Base-by-base conservation (phyloP, 768 basidiomycete species). In the Phylloporus scabripes region DNA sequence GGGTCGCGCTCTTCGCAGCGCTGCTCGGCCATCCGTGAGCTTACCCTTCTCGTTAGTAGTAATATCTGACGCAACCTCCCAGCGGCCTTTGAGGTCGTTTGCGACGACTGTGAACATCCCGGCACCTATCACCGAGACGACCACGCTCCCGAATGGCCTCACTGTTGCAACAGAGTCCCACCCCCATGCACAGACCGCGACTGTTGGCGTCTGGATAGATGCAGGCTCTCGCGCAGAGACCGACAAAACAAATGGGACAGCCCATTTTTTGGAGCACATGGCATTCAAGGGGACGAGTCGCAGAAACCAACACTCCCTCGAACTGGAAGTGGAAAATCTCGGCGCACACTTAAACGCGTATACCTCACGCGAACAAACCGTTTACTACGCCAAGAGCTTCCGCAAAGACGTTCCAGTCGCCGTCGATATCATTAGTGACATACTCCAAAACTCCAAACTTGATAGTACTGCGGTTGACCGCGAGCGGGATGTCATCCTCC, bases 171-270 rank as follows among this genome's bases (percentile, higher is more conserved):
- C 93, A 2, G 92, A 95, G 70, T 73, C 87, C 7, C 88, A 92
- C 52, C 79, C 90, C 5, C 85, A 90, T 66, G 86, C 92, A 4
- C 88, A 94, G 71, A 98, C 96, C 0, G 93, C 94, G 7, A 99
- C 95, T n/a, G 92, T 97, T 31, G 96, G 96, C 54, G 87, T 98
- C 52, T 99, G 93, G 93, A 95, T 99, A 61, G 95, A 98, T 67
- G 95, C 96, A 50, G 96, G 96, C 56, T 93, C 91, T 55, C 82
- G 96, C 48, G 94, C 93, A 51, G 96, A 99, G 79, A 95, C 88
- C 41, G 86, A 92, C 73, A 81, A 82, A 71, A 95, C 91, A 33
- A 94, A 87, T 59, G 96, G 96, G 45, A 93, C 92, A 9, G 96
- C 96, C 39, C 96, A 98, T 74, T 99, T 99, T 78, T 82, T 98